phyloP scores from a whole-genome alignment of 768 basidiomycete species.

The Candolleomyces efflorescens region DNA sequence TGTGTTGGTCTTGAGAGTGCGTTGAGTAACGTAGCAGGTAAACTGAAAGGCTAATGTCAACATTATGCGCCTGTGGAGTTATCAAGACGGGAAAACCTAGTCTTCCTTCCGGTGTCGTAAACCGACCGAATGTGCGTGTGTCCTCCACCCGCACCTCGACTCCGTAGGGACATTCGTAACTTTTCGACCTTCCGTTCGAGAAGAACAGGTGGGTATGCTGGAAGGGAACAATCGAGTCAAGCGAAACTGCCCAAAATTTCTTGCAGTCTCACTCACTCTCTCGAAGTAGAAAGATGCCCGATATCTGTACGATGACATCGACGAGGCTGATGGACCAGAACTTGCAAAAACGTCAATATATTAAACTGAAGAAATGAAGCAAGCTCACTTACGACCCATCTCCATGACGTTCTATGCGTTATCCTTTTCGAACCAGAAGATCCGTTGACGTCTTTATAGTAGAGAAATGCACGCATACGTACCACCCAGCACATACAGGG shows the following conservation, averaged over 20 bases:
- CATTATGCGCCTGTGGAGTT: too few species aligned
- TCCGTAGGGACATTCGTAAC: too few species aligned
- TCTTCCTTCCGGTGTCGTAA: neutral
- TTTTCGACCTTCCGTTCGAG: too few species aligned
- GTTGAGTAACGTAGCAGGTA: conserved; percentile 36
- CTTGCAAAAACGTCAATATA: neutral
- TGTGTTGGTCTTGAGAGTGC: conserved; percentile 64
- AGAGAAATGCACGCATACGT: neutral
- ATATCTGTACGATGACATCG: conserved; percentile 40
- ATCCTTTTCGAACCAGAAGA: conserved; percentile 20
- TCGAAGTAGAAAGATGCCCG: conserved; percentile 29
- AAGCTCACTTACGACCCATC: conserved; percentile 37
- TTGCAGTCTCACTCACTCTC: neutral
- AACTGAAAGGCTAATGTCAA: neutral
- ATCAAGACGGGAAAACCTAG: neutral
- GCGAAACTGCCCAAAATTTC: neutral
- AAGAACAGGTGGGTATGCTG: too few species aligned
- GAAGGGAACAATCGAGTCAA: too few species aligned
- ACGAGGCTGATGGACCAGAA: conserved; percentile 56
- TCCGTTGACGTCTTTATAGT: too few species aligned
- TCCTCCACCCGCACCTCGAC: neutral
- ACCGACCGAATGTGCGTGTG: neutral
- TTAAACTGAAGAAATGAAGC: neutral
- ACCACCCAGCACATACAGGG: conserved; percentile 32
- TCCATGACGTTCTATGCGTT: conserved; percentile 47